Conservation (phyloP, 2,329 filamentous ascomycete species). For the Botrytis medusae region DNA sequence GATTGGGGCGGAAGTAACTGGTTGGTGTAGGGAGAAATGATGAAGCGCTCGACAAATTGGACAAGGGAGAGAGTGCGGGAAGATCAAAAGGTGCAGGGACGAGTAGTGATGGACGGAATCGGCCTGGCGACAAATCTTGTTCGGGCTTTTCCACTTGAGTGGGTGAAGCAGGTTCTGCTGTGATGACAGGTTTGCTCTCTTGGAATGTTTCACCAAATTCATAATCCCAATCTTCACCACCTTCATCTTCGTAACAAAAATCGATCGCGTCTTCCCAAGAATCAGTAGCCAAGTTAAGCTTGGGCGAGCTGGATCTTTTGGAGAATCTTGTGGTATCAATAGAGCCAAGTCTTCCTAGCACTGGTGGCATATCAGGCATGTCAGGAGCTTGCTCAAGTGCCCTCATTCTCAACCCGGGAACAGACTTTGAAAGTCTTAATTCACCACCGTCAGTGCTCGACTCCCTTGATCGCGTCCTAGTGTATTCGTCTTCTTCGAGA, state of each 20-base stretch:
- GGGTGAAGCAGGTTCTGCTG: constrained; percentile 35
- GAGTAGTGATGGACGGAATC: constrained; percentile 38
- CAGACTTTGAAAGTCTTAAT: constrained; percentile 36
- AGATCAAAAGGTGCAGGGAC: constrained; percentile 35
- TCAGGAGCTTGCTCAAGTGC: constrained; percentile 22
- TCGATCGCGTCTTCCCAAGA: constrained; percentile 69
- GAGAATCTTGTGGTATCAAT: constrained; percentile 5
- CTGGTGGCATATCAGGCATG: constrained; percentile 14
- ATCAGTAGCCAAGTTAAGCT: constrained; percentile 35
- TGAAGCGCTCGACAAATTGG: constrained; percentile 31
- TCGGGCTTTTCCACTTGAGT: constrained; percentile 25
- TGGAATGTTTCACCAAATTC: constrained; percentile 61
- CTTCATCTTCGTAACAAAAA: constrained; percentile 69
- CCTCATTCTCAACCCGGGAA: constrained; percentile 42
- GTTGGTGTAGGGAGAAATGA: constrained; percentile 29
- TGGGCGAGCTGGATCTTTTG: background rate
- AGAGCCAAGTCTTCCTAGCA: constrained; percentile 9
- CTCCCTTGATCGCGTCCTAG: constrained; percentile 32
- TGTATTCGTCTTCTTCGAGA: constrained; percentile 56
- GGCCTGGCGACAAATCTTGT: constrained; percentile 29
- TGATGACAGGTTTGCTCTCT: constrained; percentile 42
- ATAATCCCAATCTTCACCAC: constrained; percentile 65
- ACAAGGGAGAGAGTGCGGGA: constrained; percentile 39
- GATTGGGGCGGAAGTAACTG: constrained; percentile 30
- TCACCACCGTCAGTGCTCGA: constrained; percentile 33